Evolutionary conservation across 148 eudicot species (phyloP), one percentile per base, ranked within the genome.

Genomic region (Drosera capensis): DNA sequence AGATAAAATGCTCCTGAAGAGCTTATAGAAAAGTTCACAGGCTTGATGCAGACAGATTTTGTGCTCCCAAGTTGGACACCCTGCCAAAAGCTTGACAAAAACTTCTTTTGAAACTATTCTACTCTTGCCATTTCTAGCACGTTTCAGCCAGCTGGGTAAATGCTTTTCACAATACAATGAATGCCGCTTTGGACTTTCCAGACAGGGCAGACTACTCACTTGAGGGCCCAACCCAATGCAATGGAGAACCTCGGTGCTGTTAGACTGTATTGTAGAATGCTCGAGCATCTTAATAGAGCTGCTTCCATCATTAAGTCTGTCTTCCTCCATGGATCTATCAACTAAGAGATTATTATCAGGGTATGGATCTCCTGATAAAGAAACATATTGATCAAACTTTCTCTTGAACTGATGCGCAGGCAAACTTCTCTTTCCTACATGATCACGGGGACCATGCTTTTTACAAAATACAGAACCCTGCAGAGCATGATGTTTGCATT

Each of bases 91-190:
- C 55, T 84, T 93, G 23, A 90, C 21, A 59, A 75, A 90, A 19
- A 90, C 82, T 56, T 90, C 99, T 51, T 90, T 90, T 28, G 99
- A 78, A 47, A 90, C 57, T 55, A 90, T 78, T 63, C 99, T 78
- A 66, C 85, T 75, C 64, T 85, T 90, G 12, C 99, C 99, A 51
- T 90, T 85, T 70, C 99, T 71, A 24, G 99, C 99, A 41, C 99
- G 99, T 72, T 84, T 90, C 24, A 90, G 99, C 99, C 99, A 90
- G 71, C 67, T 80, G 20, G 99, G 99, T 58, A 90, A 39, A 62
- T 90, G 99, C 24, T 80, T 75, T 28, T 90, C 95, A 62, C 99
- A 90, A 60, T 90, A 90, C 23, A 90, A 48, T 0, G 76, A 71
- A 56, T 78, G 72, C 24, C 70, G 56, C 47, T 66, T 90, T 16